Percentiles rank a stretch among this genome's conserved stretches.
These are phyloP conservation scores for maize (Zea mays) DNA, from an alignment of 176 grass and related monocot genomes.

Conservation along the genomic window DNA sequence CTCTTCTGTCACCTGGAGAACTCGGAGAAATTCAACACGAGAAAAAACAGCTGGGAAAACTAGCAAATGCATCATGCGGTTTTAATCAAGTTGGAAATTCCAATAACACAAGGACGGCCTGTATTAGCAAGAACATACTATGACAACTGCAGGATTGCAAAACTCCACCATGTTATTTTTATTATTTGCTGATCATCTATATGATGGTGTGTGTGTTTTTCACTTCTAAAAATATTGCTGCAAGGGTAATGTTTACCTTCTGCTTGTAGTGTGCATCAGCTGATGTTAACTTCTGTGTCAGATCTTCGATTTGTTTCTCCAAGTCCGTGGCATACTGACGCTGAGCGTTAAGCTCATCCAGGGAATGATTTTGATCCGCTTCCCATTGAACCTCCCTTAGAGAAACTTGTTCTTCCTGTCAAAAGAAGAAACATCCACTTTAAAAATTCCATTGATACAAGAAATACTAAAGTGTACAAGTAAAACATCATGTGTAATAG, in stretches of 20 bases:
- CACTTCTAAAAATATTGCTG: not conserved
- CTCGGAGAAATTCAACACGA: conserved; percentile 22
- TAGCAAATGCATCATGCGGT: not conserved
- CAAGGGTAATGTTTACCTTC: conserved; percentile 45
- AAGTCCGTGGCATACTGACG: conserved; percentile 36
- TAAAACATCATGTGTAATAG: not conserved
- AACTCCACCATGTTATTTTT: not conserved
- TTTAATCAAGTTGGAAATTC: not conserved
- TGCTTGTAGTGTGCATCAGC: conserved; percentile 41
- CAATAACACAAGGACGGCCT: not conserved
- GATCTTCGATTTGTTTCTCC: conserved; percentile 51
- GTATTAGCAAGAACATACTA: not conserved
- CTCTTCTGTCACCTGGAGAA: conserved; percentile 60
- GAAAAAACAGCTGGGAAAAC: not conserved
- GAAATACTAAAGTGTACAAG: conserved; percentile 1
- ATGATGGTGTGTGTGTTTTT: not conserved
- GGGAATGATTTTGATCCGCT: conserved; percentile 24
- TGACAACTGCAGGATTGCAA: not conserved
- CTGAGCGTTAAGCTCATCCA: conserved; percentile 41
- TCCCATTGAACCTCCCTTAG: conserved; percentile 45
- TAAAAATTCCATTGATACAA: not conserved
- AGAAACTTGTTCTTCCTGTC: conserved; percentile 44
- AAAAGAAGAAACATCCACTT: not conserved
- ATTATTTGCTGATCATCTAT: not conserved
- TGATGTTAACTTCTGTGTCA: conserved; percentile 47